Percentiles rank a stretch among this genome's conserved stretches.
phyloP scores from a whole-genome alignment of 2,329 filamentous ascomycete genomes.

The Aotearoamyces nothofagi region DNA sequence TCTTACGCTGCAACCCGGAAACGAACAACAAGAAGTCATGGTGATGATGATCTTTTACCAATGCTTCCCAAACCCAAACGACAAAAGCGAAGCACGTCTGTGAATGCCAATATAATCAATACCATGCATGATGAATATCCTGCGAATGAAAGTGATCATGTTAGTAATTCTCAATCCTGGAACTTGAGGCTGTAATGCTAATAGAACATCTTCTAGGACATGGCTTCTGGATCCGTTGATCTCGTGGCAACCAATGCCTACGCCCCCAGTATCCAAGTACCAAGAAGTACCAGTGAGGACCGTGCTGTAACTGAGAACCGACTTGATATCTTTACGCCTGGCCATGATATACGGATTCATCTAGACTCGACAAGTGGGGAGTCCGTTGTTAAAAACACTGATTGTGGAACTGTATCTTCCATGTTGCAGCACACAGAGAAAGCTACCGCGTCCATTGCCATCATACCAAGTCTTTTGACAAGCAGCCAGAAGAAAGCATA shows the following conservation, averaged over 20 bases:
- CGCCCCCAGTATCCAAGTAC: conserved; percentile 3
- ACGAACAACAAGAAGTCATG: conserved; percentile 2
- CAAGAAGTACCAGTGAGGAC: conserved; percentile 4
- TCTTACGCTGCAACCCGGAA: neutral
- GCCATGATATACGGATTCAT: no score
- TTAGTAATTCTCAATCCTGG: no score
- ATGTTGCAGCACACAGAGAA: conserved; percentile 1
- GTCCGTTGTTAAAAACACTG: no score
- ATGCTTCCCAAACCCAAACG: conserved; percentile 4
- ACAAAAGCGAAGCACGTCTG: conserved; percentile 2
- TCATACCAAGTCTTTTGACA: conserved; percentile 2
- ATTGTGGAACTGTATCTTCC: no score
- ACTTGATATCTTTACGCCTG: no score
- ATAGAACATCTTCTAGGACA: no score
- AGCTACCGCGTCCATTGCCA: conserved; percentile 1
- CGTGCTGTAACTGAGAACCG: no score
- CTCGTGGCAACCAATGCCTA: neutral
- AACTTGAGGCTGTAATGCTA: no score
- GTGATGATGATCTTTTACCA: conserved; percentile 2
- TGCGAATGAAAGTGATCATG: no score
- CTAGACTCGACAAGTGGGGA: no score
- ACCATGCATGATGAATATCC: no score
- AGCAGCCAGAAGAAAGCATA: conserved; percentile 3
- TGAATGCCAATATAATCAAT: neutral
- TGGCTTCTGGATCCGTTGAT: no score